Conservation (phyloP, 495 filamentous ascomycete species). For the Lophium mytilinum region DNA sequence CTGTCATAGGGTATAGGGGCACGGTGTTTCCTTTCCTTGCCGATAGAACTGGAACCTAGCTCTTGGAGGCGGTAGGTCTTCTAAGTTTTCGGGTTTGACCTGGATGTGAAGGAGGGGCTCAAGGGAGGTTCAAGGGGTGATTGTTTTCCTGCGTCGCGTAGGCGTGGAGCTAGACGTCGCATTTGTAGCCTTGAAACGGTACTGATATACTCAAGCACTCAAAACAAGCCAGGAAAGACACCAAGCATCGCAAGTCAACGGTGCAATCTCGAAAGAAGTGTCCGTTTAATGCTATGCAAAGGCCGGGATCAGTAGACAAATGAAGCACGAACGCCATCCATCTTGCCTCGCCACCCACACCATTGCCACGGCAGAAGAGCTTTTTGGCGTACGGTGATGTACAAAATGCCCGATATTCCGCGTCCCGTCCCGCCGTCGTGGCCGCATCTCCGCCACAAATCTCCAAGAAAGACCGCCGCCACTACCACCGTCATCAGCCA, state of each 20-base stretch:
- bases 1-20: no score
- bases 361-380: conserved; percentile 7
- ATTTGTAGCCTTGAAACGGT: no score
- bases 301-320: conserved; percentile 16
- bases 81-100: no score
- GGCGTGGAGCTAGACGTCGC: no score
- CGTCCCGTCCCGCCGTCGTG: conserved; percentile 7
- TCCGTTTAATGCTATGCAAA: conserved; percentile 25
- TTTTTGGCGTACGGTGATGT: conserved; percentile 25
- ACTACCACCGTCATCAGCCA: not conserved
- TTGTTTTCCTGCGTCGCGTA: no score
- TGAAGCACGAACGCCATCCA: conserved; percentile 25
- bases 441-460: not conserved
- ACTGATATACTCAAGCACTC: no score
- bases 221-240: no score
- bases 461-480: not conserved
- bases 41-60: no score
- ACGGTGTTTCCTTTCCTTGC: no score
- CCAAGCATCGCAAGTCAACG: not conserved
- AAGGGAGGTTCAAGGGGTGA: no score
- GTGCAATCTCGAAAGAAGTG: conserved; percentile 6
- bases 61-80: no score
- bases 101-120: no score
- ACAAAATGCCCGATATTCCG: conserved; percentile 22
- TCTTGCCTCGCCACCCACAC: conserved; percentile 10